Evolutionary conservation across 1,284 basidiomycete genomes (phyloP).

Genomic region (Puccinia polysora): DNA sequence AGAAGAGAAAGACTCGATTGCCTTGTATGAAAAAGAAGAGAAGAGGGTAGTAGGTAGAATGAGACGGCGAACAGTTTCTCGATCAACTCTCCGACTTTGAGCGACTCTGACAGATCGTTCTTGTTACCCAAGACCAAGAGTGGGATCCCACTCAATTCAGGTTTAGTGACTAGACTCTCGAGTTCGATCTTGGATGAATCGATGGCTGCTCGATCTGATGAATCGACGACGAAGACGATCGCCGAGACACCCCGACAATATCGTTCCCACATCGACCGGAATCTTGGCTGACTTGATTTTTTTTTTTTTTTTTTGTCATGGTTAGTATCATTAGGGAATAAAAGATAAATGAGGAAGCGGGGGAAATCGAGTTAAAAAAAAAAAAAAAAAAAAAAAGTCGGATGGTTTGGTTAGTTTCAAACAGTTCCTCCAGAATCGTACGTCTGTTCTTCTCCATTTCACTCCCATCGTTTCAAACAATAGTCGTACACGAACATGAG

Average conservation of each 20-base stretch:
- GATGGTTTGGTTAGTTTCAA: slow-evolving; percentile 43
- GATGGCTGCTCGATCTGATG: slow-evolving; percentile 73
- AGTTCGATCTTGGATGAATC: slow-evolving; percentile 83
- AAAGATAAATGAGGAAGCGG: not conserved
- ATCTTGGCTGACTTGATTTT: slow-evolving; percentile 75
- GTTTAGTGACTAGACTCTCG: slow-evolving; percentile 73
- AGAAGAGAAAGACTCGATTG: not conserved
- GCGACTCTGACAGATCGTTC: slow-evolving; percentile 77
- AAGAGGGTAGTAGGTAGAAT: not conserved
- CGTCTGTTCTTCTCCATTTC: not conserved
- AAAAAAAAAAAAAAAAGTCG: slow-evolving; percentile 43
- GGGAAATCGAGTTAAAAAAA: not conserved
- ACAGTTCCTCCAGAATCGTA: slow-evolving; percentile 54
- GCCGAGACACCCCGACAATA: slow-evolving; percentile 93
- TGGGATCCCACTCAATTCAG: slow-evolving; percentile 71
- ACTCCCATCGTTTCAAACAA: too few species aligned
- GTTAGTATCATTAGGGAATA: not conserved
- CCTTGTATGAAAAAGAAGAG: not conserved
- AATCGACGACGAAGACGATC: slow-evolving; percentile 89
- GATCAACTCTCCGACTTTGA: slow-evolving; percentile 80
- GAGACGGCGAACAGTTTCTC: slow-evolving; percentile 62
- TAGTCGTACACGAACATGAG: not conserved
- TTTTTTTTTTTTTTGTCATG: not conserved
- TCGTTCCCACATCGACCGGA: slow-evolving; percentile 78
- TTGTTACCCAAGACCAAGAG: slow-evolving; percentile 92